phyloP scores from a whole-genome alignment of 2,329 filamentous ascomycete species.

The Epichloe typhina region DNA sequence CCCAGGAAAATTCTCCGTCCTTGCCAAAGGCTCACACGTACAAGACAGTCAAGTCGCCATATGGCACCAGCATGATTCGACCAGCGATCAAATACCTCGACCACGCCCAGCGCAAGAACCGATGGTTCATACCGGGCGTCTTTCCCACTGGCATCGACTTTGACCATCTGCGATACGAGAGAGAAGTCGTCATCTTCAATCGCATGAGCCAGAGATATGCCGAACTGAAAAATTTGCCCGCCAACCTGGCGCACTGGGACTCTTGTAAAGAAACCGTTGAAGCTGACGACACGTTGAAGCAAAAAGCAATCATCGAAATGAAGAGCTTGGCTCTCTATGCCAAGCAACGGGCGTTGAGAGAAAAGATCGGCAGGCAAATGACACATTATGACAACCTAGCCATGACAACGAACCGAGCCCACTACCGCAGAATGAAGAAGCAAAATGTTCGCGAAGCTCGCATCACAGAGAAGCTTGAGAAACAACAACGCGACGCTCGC shows the following conservation, averaged over 20 bases:
- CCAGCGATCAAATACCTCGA: conserved; percentile 63
- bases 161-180: conserved; percentile 72
- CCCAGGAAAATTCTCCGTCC: conserved; percentile 19
- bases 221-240: conserved; percentile 71
- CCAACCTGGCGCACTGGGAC: conserved; percentile 81
- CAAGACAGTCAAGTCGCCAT: conserved; percentile 65
- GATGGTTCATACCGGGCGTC: conserved; percentile 72
- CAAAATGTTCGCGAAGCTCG: conserved; percentile 88
- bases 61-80: conserved; percentile 39
- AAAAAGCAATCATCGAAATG: conserved; percentile 87
- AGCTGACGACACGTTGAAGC: conserved; percentile 70
- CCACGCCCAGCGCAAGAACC: conserved; percentile 62
- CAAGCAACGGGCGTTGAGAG: conserved; percentile 75
- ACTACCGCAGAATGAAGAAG: conserved; percentile 93
- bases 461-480: conserved; percentile 97
- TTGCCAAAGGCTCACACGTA: conserved; percentile 39
- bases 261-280: conserved; percentile 52
- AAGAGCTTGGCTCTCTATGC: conserved; percentile 80
- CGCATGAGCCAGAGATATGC: conserved; percentile 73
- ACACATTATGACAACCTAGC: conserved; percentile 90
- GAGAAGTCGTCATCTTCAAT: conserved; percentile 81
- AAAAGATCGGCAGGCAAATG: conserved; percentile 82
- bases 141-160: conserved; percentile 83
- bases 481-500: conserved; percentile 91
- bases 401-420: conserved; percentile 87